Percentiles rank a stretch among this genome's conserved stretches.
Evolutionary conservation across 2,329 filamentous ascomycete species (phyloP).

Genomic region (Bipolaris oryzae): DNA sequence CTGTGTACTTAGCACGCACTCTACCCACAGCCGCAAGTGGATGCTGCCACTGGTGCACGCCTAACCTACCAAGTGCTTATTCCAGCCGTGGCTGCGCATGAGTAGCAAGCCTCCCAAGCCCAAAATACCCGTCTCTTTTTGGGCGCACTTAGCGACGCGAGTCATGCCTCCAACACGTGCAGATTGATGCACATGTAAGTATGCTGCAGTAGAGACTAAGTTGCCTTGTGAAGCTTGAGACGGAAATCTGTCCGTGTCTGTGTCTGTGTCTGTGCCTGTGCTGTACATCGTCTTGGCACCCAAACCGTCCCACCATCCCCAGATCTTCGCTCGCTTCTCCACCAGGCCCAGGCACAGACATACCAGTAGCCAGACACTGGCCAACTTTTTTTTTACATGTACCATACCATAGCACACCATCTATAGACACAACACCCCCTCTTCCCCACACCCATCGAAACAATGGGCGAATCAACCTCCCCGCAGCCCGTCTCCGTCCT

Average conservation of each 20-base stretch:
- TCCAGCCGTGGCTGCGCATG: neutral
- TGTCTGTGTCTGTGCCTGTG: neutral
- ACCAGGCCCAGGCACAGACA: neutral
- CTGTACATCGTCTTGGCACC: slow-evolving; percentile 1
- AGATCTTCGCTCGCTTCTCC: slow-evolving; percentile 4
- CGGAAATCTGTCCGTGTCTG: neutral
- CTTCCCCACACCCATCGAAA: neutral
- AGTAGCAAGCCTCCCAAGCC: neutral
- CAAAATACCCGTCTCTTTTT: no score
- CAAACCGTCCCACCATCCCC: slow-evolving; percentile 1
- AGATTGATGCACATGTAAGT: neutral
- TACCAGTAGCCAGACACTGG: neutral
- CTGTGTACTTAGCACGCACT: no score
- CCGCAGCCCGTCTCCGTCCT: slow-evolving; percentile 69
- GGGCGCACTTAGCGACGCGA: neutral
- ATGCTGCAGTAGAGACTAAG: no score
- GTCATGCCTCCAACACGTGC: neutral
- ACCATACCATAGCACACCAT: neutral
- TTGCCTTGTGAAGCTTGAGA: no score
- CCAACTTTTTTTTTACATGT: neutral
- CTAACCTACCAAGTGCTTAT: neutral
- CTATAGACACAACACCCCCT: neutral
- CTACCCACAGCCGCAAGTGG: neutral
- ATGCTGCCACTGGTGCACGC: neutral
- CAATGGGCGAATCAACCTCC: slow-evolving; percentile 15